Base-by-base conservation (phyloP, 257 asterid genomes). In the Avicennia marina region DNA sequence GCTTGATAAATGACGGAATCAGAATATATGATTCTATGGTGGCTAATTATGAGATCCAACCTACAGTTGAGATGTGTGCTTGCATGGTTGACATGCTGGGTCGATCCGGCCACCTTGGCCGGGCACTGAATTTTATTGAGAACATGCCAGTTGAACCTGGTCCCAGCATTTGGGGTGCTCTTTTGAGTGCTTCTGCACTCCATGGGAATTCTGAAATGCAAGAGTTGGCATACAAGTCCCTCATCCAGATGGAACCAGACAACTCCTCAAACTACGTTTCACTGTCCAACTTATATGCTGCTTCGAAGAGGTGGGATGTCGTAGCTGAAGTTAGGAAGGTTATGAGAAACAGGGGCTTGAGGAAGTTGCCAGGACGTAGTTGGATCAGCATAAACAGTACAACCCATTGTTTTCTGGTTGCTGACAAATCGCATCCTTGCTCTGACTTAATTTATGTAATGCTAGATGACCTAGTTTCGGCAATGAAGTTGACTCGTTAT, bases 91-190 rank as follows among this genome's bases (percentile, higher is more conserved):
- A 85, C 54, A 66, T 79, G 81, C 54, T 79, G 3, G 79, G 88
- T 53, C 67, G 75, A 18, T 66, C 72, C 0, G 88, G 86, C 11
- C 78, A 82, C 49, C 74, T 85, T n/a, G 64, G 73, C 45, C 71
- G 74, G 25, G 88, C 88, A 0, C 65, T 73, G 39, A 66, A 71
- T 27, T 85, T 85, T 51, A 74, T 85, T 38, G 69, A 70, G 42
- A 66, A 26, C 31, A 82, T 82, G 87, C 77, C 69, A 3, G 27
- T 75, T 31, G 33, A 74, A 63, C 79, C 90, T 0, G 78, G 90
- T 4, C 82, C 84, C 18, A 82, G 84, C 55, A 62, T 79, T 25
- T 85, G 95, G 90, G 95, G 95, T 27, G 81, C 88, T 12, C 80
- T 85, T n/a, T 52, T 78, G 25, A 57, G 67, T 51, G 81, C 88